Conservation (phyloP, 805 yeast genomes). For the Lipomyces orientalis region DNA sequence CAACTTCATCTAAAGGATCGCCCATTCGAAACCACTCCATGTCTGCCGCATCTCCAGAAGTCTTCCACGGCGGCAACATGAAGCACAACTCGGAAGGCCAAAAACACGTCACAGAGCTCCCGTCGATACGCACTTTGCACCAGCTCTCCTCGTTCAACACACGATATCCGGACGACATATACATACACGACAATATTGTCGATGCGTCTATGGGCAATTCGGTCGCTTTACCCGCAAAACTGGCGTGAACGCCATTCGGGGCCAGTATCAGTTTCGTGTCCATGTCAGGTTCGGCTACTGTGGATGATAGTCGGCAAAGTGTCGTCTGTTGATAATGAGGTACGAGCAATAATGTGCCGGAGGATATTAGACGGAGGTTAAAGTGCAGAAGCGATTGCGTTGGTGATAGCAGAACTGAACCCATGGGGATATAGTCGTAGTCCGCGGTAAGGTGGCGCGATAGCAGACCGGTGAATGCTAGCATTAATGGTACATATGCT, state of each 20-base stretch:
- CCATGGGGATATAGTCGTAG: constrained; percentile 35
- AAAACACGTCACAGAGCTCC: constrained; percentile 21
- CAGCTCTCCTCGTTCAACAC: constrained; percentile 28
- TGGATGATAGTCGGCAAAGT: constrained; percentile 14
- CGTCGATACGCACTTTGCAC: constrained; percentile 29
- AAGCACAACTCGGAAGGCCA: constrained; percentile 44
- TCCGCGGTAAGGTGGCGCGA: constrained; percentile 28
- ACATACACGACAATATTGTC: constrained; percentile 22
- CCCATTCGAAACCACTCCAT: constrained; percentile 34
- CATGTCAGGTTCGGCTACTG: constrained; percentile 5
- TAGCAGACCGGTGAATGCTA: constrained; percentile 29
- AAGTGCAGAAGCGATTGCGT: constrained; percentile 17
- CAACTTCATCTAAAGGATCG: constrained; percentile 39
- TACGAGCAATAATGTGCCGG: constrained; percentile 31
- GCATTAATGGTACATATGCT: constrained; percentile 34
- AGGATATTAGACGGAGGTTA: constrained; percentile 25
- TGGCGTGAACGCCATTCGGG: constrained; percentile 31
- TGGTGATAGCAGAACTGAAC: constrained; percentile 31
- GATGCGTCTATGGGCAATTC: constrained; percentile 30
- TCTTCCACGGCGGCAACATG: constrained; percentile 15
- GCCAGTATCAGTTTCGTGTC: constrained; percentile 28
- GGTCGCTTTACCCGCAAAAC: constrained; percentile 18
- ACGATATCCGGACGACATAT: constrained; percentile 26
- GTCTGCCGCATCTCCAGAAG: constrained; percentile 19
- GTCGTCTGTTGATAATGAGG: constrained; percentile 27